phyloP scores from a whole-genome alignment of 2,329 filamentous ascomycete genomes.

The Colletotrichum kahawae region DNA sequence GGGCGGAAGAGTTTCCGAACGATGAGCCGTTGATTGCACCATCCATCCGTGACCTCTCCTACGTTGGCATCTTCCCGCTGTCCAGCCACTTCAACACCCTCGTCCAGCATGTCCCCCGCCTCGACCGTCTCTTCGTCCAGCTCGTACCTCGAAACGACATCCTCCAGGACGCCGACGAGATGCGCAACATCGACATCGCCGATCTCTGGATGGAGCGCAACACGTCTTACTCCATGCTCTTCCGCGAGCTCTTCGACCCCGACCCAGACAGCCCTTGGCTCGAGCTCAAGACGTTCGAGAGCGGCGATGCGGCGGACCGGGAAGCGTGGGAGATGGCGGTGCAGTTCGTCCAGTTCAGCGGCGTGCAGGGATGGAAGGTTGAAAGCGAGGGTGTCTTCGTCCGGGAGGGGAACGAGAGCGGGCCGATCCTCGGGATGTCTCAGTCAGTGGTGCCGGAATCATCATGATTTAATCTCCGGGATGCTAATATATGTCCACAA shows the following conservation, averaged over 20 bases:
- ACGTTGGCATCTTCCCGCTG: constrained; percentile 72
- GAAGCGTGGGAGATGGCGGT: constrained; percentile 53
- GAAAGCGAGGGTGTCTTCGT: constrained; percentile 52
- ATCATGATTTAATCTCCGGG: not conserved
- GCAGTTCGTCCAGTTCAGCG: constrained; percentile 41
- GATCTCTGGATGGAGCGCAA: constrained; percentile 61
- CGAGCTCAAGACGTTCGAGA: constrained; percentile 53
- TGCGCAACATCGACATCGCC: constrained; percentile 42
- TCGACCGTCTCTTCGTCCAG: constrained; percentile 62
- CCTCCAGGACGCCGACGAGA: constrained; percentile 39
- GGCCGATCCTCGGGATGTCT: constrained; percentile 14
- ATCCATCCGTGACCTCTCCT: constrained; percentile 56
- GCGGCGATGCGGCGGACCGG: constrained; percentile 49
- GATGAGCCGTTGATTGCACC: constrained; percentile 40
- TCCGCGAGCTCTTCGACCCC: constrained; percentile 41
- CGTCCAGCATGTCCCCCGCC: constrained; percentile 49
- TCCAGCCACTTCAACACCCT: constrained; percentile 62
- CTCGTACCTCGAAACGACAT: constrained; percentile 39
- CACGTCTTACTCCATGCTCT: constrained; percentile 52
- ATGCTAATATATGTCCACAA: not conserved
- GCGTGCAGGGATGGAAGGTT: constrained; percentile 46
- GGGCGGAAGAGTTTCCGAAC: constrained; percentile 42
- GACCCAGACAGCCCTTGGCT: constrained; percentile 37
- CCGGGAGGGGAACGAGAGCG: constrained; percentile 23
- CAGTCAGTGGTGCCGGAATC: constrained; percentile 21